A percentile compares a stretch with the other conserved stretches of the same genome.
Conservation (phyloP, 768 basidiomycete genomes). For the Inosperma sp. region DNA sequence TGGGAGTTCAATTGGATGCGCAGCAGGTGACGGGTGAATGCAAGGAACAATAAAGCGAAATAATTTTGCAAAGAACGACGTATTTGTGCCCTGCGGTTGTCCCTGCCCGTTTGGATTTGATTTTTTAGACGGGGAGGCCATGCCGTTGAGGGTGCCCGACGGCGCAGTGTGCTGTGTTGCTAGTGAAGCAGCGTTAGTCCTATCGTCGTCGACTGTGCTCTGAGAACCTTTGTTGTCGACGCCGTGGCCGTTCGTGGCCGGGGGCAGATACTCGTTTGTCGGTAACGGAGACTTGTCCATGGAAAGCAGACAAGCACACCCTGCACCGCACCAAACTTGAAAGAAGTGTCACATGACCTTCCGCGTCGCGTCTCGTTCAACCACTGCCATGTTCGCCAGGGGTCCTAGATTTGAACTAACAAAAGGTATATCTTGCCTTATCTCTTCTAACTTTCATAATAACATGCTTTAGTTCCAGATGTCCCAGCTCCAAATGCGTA, state of each 20-base stretch:
- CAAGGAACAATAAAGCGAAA: conserved; percentile 56
- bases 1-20: conserved; percentile 35
- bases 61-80: conserved; percentile 10
- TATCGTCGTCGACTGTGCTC: conserved; percentile 5
- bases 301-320: neutral
- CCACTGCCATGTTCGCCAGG: conserved; percentile 40
- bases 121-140: conserved; percentile 6
- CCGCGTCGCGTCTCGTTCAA: conserved; percentile 18
- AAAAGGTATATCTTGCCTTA: conserved; percentile 30
- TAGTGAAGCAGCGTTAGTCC: conserved; percentile 5
- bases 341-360: conserved; percentile 22
- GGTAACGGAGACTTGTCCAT: conserved; percentile 2
- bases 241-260: conserved; percentile 2
- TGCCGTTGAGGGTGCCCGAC: neutral
- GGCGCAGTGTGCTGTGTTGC: conserved; percentile 1
- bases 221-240: conserved; percentile 8
- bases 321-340: neutral
- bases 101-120: neutral
- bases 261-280: conserved; percentile 7
- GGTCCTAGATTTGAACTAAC: conserved; percentile 43
- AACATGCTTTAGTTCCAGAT: conserved; percentile 36
- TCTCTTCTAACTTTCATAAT: conserved; percentile 1
- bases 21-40: conserved; percentile 46
- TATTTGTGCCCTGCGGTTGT: neutral
- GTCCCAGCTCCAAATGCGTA: conserved; percentile 52